A percentile compares a stretch with the other conserved stretches of the same genome.
Evolutionary conservation across 371 early-diverging fungal species (phyloP).

Genomic region (Phascolomyces articulosus): DNA sequence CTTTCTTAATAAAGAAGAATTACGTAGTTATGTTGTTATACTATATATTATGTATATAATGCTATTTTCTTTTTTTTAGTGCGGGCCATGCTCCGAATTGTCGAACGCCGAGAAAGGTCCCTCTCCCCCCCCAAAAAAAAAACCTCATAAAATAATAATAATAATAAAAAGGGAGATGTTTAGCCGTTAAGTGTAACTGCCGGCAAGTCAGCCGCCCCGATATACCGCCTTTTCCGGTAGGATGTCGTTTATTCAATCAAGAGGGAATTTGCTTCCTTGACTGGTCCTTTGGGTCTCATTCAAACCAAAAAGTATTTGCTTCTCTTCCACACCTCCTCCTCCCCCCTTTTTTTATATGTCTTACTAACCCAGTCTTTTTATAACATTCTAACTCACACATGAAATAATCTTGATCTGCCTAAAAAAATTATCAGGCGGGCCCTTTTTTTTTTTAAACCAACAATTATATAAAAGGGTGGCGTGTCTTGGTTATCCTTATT

Average conservation of each 20-base stretch:
- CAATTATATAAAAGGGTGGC: conserved; percentile 16
- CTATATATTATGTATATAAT: too few relatives aligned
- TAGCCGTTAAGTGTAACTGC: conserved; percentile 21
- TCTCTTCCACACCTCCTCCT: conserved; percentile 1
- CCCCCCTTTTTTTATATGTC: conserved; percentile 3
- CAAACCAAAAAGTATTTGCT: too few relatives aligned
- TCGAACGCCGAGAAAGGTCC: conserved; percentile 14
- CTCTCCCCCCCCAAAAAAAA: too few relatives aligned
- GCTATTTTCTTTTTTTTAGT: neutral
- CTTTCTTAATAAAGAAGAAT: too few relatives aligned
- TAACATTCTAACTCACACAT: neutral
- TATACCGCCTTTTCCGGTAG: conserved; percentile 18
- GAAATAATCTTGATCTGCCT: conserved; percentile 17
- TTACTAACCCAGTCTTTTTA: neutral
- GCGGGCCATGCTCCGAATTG: conserved; percentile 11
- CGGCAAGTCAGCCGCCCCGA: conserved; percentile 19
- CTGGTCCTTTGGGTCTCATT: too few relatives aligned
- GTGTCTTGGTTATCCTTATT: conserved; percentile 4
- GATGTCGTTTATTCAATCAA: neutral
- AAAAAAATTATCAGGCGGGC: conserved; percentile 16
- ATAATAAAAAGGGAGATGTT: conserved; percentile 21
- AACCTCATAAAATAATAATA: too few relatives aligned
- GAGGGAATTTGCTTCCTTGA: too few relatives aligned
- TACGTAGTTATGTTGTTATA: too few relatives aligned
- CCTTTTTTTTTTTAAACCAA: neutral